phyloP scores from a whole-genome alignment of 176 grass and related monocot genomes.

The Raddia guianensis region DNA sequence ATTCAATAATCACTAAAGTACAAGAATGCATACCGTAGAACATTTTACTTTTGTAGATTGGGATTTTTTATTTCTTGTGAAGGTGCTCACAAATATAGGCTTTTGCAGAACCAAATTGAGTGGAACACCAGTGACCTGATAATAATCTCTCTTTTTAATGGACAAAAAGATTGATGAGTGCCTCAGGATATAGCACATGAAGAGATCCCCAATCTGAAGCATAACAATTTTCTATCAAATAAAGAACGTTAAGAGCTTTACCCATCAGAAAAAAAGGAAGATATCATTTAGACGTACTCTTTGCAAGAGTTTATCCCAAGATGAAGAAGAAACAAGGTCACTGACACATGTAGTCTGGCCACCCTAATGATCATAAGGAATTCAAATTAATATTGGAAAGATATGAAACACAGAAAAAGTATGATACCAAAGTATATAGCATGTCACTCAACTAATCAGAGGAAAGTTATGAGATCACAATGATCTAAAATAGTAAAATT shows the following conservation, averaged over 20 bases:
- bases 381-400: conserved; percentile 20
- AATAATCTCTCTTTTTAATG: conserved; percentile 45
- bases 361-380: conserved; percentile 35
- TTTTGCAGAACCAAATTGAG: conserved; percentile 41
- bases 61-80: conserved; percentile 17
- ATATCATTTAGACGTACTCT: conserved; percentile 38
- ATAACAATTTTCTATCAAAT: conserved; percentile 19
- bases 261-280: neutral
- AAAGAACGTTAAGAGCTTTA: neutral
- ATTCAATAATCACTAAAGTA: conserved; percentile 8
- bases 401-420: neutral
- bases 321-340: conserved; percentile 46
- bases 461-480: neutral
- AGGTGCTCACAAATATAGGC: neutral
- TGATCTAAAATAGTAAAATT: conserved; percentile 2
- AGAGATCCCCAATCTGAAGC: conserved; percentile 57
- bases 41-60: conserved; percentile 18
- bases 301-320: conserved; percentile 50
- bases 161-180: conserved; percentile 46
- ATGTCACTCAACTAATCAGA: neutral
- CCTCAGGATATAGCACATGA: conserved; percentile 57
- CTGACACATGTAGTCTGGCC: conserved; percentile 3
- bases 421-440: conserved; percentile 1
- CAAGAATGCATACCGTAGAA: conserved; percentile 40
- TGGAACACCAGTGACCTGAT: conserved; percentile 48